Evolutionary conservation across 805 yeast species (phyloP), one percentile per base, ranked within the genome.

Genomic region (Schwanniomyces yamadae): DNA sequence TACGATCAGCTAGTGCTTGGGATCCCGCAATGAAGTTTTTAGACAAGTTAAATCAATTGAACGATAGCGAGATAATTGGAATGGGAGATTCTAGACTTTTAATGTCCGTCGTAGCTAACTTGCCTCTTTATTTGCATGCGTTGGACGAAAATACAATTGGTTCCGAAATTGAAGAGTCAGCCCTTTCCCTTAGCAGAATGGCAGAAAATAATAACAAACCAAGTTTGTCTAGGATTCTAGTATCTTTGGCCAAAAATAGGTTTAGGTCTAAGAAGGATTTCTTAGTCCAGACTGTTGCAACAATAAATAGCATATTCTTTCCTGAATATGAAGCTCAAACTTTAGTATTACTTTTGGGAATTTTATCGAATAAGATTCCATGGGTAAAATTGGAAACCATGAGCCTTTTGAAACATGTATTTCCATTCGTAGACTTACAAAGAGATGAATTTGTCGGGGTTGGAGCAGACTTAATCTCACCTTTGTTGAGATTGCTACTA

Each of bases 391-490:
- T 73, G 8, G 96, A 91, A 56, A 78, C 93, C 0, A 71, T 95
- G 78, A 82, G 78, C 34, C 60, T 89, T 2, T 69, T 93, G 45
- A 82, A 83, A 49, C 76, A 79, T 31, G 57, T 93, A 6, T 74
- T 95, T 43, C 90, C 96, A 1, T 68, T 77, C 40, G 81, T 89
- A 11, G 90, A 93, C 51, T 65, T 90, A 35, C 80, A 78, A 29
- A 66, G 82, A 23, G 86, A 83, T 13, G 95, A 84, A 49, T 89
- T 89, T 54, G 72, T 77, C 19, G 95, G 95, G 2, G 82, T 88
- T 24, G 99, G 99, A 4, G 98, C 99, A 0, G 99, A 93, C 54
- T 66, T 93, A 35, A 86, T 93, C 5, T 84, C 96, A 1, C 99
- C 99, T 2, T 66, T 95, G 33, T 66, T 93, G 46, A 71, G 98